Evolutionary conservation across 2,329 filamentous ascomycete genomes (phyloP).

Genomic region (Fusarium metavorans): DNA sequence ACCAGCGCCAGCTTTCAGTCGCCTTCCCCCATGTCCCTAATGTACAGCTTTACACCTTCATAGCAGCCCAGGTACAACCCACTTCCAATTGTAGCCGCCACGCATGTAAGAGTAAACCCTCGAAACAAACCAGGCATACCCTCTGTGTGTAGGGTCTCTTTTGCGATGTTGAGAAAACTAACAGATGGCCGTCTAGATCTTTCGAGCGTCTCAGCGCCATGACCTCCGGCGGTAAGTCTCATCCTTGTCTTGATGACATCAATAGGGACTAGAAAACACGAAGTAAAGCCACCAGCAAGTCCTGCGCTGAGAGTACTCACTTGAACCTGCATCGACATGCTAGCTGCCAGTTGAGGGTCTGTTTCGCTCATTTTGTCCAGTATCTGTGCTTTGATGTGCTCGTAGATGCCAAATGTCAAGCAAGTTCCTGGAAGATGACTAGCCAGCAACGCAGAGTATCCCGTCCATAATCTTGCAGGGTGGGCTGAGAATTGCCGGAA

Average conservation of each 20-base stretch:
- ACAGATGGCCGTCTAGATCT: slow-evolving; percentile 1
- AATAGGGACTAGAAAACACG: slow-evolving; percentile 16
- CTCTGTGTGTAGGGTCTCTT: slow-evolving; percentile 15
- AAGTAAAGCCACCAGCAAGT: slow-evolving; percentile 23
- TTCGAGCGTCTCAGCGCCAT: slow-evolving; percentile 2
- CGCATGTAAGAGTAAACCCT: slow-evolving; percentile 23
- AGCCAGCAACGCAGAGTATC: slow-evolving; percentile 25
- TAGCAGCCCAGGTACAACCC: slow-evolving; percentile 27
- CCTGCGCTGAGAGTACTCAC: slow-evolving; percentile 28
- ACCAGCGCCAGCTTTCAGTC: neutral
- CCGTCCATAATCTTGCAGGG: slow-evolving; percentile 26
- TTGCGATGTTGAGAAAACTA: slow-evolving; percentile 15
- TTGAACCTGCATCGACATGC: slow-evolving; percentile 10
- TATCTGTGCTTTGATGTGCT: slow-evolving; percentile 22
- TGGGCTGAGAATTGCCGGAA: slow-evolving; percentile 23
- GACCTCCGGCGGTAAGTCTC: slow-evolving; percentile 20
- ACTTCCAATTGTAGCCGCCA: slow-evolving; percentile 26
- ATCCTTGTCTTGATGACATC: slow-evolving; percentile 32
- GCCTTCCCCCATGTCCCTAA: neutral
- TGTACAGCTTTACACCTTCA: slow-evolving; percentile 23
- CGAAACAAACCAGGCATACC: slow-evolving; percentile 23
- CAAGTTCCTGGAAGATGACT: slow-evolving; percentile 31
- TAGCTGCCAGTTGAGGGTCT: neutral
- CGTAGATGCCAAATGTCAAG: slow-evolving; percentile 27
- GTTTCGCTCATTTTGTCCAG: neutral